A percentile compares a stretch with the other conserved stretches of the same genome.
These are phyloP conservation scores for Phytopythium mirpurense DNA, from an alignment of 352 stramenopile species.

Conservation along the genomic window DNA sequence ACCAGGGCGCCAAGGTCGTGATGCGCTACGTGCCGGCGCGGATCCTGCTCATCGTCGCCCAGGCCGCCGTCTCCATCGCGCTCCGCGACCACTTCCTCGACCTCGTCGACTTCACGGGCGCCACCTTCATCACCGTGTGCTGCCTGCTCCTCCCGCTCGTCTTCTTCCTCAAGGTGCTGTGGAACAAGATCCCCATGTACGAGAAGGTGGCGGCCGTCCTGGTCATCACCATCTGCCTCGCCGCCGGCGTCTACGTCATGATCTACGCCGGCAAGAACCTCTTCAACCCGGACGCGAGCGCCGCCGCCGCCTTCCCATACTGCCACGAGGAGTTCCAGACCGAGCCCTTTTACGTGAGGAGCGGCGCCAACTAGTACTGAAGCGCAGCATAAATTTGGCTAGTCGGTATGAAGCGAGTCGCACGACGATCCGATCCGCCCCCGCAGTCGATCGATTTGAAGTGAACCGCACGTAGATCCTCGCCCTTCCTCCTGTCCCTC, in stretches of 20 bases:
- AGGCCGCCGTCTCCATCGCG: constrained; percentile 28
- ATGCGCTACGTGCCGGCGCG: constrained; percentile 28
- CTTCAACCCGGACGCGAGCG: constrained; percentile 15
- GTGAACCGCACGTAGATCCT: too few species aligned
- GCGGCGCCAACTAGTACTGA: neutral
- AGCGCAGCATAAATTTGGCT: neutral
- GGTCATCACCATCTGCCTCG: constrained; percentile 28
- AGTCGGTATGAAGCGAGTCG: constrained; percentile 1
- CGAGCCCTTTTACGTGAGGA: constrained; percentile 20
- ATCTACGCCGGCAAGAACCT: constrained; percentile 22
- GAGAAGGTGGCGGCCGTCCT: constrained; percentile 28
- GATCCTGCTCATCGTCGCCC: constrained; percentile 29
- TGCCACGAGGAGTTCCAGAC: constrained; percentile 13
- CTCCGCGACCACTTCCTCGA: constrained; percentile 38
- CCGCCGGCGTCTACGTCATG: constrained; percentile 32
- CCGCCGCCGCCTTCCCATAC: constrained; percentile 19
- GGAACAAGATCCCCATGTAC: constrained; percentile 29
- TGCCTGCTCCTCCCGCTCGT: constrained; percentile 40
- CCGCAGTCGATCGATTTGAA: too few species aligned
- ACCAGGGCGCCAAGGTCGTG: constrained; percentile 18
- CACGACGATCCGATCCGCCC: too few species aligned
- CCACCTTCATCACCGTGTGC: constrained; percentile 35
- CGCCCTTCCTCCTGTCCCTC: too few species aligned
- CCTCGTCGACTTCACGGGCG: constrained; percentile 40
- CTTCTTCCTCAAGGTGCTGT: constrained; percentile 48